Evolutionary conservation across 139 green algal species (phyloP).

Genomic region (Chlorella sp.): DNA sequence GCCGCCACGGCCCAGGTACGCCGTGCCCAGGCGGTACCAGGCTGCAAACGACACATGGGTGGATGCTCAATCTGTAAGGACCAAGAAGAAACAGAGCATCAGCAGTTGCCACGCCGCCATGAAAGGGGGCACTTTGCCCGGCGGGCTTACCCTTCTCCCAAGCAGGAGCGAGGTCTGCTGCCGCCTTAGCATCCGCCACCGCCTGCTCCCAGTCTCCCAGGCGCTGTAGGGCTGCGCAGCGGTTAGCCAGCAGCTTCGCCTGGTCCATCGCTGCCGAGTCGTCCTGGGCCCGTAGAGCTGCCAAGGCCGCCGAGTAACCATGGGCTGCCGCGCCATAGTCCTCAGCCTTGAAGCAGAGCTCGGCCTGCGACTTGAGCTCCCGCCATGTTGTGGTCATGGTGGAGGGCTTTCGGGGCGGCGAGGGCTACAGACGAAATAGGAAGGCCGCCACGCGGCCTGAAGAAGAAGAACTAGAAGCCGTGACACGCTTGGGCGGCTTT

Average conservation of each 20-base stretch:
- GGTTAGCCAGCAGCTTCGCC: not conserved
- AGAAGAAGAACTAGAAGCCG: too few relatives aligned
- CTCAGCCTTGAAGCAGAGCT: not conserved
- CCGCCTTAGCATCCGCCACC: not conserved
- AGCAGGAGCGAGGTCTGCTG: not conserved
- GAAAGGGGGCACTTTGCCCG: not conserved
- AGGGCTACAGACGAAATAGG: too few relatives aligned
- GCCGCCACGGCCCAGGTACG: not conserved
- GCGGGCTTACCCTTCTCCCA: slow-evolving; percentile 20
- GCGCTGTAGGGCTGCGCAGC: not conserved
- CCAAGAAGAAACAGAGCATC: too few relatives aligned
- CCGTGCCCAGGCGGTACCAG: slow-evolving; percentile 22
- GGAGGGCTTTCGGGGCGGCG: too few relatives aligned
- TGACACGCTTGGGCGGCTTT: too few relatives aligned
- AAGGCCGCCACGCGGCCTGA: too few relatives aligned
- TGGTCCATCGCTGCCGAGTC: not conserved
- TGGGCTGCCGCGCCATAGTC: not conserved
- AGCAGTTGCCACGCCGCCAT: too few relatives aligned
- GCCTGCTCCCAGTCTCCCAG: not conserved
- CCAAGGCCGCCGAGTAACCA: not conserved
- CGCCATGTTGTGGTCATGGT: not conserved
- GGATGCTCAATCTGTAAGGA: slow-evolving; percentile 39
- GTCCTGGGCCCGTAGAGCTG: not conserved
- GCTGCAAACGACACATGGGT: not conserved
- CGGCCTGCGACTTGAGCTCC: not conserved